Evolutionary conservation across 768 basidiomycete genomes (phyloP), one percentile per base, ranked within the genome.

Genomic region (Boletus sensibilis): DNA sequence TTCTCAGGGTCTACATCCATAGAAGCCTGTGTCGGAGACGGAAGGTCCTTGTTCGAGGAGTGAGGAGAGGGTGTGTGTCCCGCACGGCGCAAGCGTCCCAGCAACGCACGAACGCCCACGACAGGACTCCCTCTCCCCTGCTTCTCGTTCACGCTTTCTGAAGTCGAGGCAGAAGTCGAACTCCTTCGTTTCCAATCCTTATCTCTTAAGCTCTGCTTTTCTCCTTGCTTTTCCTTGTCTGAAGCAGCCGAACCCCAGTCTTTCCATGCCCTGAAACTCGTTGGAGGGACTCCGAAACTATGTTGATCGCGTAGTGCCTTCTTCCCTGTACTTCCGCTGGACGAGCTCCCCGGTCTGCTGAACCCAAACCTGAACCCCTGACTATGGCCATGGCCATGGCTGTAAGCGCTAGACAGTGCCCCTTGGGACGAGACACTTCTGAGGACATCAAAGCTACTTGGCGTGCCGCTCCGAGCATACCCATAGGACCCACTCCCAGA

Each of bases 351-450:
- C 1, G 44, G 38, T 45, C 53, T 59, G 38, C 58, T 47, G 20
- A 66, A 54, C 40, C 64, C 61, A n/a, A 68, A 61, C 10, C 41
- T 54, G 50, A 65, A 51, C 5, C 65, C 58, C 10, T 58, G 61
- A 39, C 55, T 34, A n/a, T 58, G 65, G 18, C 61, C 60, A n/a
- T 58, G 65, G 18, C 61, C 60, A 16, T 63, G 60, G 20, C 54
- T 60, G 33, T 66, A 52, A 23, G 43, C 37, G 37, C 59, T 68
- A 12, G 66, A 68, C 16, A 72, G 23, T 25, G 61, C 68, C 5
- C 71, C 71, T 16, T 72, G 68, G 2, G 71, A 71, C 4, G 69
- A 68, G n/a, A 72, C 67, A 14, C 71, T 71, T 45, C 66, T 42
- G 12, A 72, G 51, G 21, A 55, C 49, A 21, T 70, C 64, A 11